Conservation (phyloP, 2,329 filamentous ascomycete species). For the Neonectria punicea region DNA sequence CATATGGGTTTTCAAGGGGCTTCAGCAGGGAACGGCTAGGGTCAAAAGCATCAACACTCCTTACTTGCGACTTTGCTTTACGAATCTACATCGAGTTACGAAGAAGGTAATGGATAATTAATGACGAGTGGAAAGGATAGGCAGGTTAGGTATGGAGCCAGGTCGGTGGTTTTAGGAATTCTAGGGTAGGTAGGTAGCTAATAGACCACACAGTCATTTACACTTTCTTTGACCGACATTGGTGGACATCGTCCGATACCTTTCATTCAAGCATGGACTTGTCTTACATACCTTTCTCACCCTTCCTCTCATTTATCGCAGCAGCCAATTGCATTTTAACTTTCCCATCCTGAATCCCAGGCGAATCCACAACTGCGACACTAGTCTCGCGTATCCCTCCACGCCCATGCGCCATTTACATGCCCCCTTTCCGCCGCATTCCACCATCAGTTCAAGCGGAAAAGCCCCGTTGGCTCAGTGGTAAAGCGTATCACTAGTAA, state of each 20-base stretch:
- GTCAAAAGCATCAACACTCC: neutral
- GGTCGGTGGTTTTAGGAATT: neutral
- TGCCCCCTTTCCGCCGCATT: neutral
- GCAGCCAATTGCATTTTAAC: neutral
- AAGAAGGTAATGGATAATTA: neutral
- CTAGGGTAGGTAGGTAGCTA: neutral
- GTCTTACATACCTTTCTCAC: neutral
- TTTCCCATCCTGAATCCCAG: no score
- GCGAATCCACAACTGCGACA: neutral
- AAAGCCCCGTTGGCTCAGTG: constrained; percentile 31
- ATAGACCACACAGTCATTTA: neutral
- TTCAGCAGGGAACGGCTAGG: neutral
- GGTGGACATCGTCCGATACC: no score
- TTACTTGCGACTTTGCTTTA: neutral
- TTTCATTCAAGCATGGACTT: no score
- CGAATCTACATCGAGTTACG: no score
- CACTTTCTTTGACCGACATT: neutral
- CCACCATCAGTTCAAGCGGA: constrained; percentile 7
- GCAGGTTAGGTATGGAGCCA: no score
- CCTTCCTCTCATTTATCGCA: neutral
- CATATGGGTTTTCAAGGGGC: neutral
- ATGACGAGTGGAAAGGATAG: neutral
- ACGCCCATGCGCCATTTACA: neutral
- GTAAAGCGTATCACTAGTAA: constrained; percentile 35
- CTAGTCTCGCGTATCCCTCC: neutral